Conservation (phyloP, 441 rosid species). For the Flueggea neowawraea region DNA sequence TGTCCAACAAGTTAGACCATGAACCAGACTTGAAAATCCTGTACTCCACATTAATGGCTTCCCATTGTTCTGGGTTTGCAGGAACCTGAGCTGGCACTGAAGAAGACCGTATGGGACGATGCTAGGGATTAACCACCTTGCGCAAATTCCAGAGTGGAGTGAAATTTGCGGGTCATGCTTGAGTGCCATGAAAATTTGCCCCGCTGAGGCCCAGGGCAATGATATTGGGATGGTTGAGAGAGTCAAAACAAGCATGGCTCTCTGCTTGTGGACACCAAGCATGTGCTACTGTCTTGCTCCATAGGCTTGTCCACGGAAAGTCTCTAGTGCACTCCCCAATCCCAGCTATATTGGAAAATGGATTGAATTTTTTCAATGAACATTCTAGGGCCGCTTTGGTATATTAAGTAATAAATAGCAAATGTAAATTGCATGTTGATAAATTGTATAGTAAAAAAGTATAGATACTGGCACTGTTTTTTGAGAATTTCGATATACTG, state of each 20-base stretch:
- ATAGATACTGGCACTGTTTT: too few relatives aligned
- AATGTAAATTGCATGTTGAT: too few relatives aligned
- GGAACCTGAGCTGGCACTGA: constrained; percentile 33
- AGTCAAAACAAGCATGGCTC: not conserved
- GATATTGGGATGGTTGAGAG: not conserved
- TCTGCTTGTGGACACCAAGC: constrained; percentile 2
- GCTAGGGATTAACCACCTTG: constrained; percentile 37
- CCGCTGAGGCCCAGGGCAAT: constrained; percentile 11
- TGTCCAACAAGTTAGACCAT: constrained; percentile 29
- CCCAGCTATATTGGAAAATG: not conserved
- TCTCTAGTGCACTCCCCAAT: constrained; percentile 6
- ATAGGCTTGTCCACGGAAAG: constrained; percentile 5
- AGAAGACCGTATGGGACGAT: constrained; percentile 26
- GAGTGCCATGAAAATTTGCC: constrained; percentile 24
- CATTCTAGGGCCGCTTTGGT: too few relatives aligned
- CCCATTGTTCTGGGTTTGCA: constrained; percentile 27
- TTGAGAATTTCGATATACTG: too few relatives aligned
- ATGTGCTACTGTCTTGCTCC: constrained; percentile 2
- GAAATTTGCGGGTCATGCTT: constrained; percentile 36
- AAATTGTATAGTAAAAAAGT: too few relatives aligned
- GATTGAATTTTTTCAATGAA: too few relatives aligned
- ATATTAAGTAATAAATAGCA: too few relatives aligned
- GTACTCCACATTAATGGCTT: constrained; percentile 20
- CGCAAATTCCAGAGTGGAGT: constrained; percentile 26
- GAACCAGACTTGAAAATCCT: constrained; percentile 22